Evolutionary conservation across 257 asterid genomes (phyloP).

Genomic region (Rhazya stricta): DNA sequence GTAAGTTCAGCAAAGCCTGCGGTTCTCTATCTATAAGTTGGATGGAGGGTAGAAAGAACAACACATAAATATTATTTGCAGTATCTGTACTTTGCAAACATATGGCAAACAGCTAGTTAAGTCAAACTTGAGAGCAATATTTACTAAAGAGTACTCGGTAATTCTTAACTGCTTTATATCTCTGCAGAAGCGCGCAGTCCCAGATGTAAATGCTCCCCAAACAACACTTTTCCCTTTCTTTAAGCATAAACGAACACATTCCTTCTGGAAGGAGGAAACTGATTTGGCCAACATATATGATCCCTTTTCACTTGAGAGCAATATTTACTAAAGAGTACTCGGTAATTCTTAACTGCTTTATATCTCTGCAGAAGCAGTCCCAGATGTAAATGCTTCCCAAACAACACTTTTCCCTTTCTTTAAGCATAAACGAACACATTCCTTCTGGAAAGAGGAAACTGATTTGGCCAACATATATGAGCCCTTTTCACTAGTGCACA

Average conservation of each 20-base stretch:
- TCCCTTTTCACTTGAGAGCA: constrained; percentile 22
- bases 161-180: constrained; percentile 21
- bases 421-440: constrained; percentile 20
- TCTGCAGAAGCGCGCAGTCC: constrained; percentile 23
- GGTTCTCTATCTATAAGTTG: constrained; percentile 3
- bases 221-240: constrained; percentile 22
- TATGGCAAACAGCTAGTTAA: constrained; percentile 21
- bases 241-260: constrained; percentile 20
- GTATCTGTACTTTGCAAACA: constrained; percentile 18
- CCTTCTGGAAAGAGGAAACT: constrained; percentile 21
- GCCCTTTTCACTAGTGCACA: constrained; percentile 18
- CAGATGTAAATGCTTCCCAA: constrained; percentile 22
- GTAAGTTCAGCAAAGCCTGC: constrained; percentile 8
- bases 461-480: constrained; percentile 16
- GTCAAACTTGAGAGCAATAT: constrained; percentile 20
- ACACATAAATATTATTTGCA: constrained; percentile 14
- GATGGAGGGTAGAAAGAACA: constrained; percentile 21
- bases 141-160: constrained; percentile 13
- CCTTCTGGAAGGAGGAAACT: constrained; percentile 21
- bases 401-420: constrained; percentile 22
- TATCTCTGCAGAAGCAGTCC: constrained; percentile 26
- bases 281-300: constrained; percentile 16
- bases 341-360: constrained; percentile 14
- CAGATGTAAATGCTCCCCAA: constrained; percentile 22
- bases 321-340: constrained; percentile 18